Evolutionary conservation across 805 yeast genomes (phyloP).

Genomic region (Barnettozyma pratensis): DNA sequence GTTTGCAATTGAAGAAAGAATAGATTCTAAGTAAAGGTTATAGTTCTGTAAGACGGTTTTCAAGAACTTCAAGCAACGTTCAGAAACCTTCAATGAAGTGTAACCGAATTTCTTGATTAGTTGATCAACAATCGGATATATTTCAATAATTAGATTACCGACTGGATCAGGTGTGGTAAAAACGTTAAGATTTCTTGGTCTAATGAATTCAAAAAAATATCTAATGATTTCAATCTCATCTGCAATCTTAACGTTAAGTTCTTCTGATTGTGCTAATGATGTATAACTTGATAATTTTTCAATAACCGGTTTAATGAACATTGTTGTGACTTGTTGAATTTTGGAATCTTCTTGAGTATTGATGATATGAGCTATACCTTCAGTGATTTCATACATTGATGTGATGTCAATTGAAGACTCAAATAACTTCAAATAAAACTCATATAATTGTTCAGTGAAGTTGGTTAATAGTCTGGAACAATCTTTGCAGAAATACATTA

Average conservation of each 20-base stretch:
- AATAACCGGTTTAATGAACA: constrained; percentile 66
- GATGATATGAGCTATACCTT: constrained; percentile 84
- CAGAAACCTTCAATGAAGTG: constrained; percentile 56
- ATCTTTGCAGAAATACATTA: constrained; percentile 92
- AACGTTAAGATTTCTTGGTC: constrained; percentile 31
- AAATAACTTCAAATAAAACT: constrained; percentile 56
- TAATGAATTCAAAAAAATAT: constrained; percentile 52
- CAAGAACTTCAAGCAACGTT: constrained; percentile 65
- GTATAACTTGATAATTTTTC: constrained; percentile 34
- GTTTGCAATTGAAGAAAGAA: constrained; percentile 61
- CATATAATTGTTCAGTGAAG: constrained; percentile 69
- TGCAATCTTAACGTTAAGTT: constrained; percentile 45
- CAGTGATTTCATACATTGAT: constrained; percentile 74
- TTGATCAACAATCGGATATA: constrained; percentile 54
- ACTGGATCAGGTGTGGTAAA: constrained; percentile 37
- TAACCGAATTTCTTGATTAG: constrained; percentile 52
- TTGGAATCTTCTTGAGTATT: constrained; percentile 51
- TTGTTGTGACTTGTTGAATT: constrained; percentile 46
- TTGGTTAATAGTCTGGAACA: constrained; percentile 63
- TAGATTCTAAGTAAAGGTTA: constrained; percentile 48
- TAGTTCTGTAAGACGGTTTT: constrained; percentile 61
- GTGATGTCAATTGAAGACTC: constrained; percentile 51
- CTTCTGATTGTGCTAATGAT: constrained; percentile 26
- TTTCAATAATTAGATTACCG: constrained; percentile 47
- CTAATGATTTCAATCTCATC: constrained; percentile 70